phyloP scores from a whole-genome alignment of 257 asterid genomes.

The Linderniella brevidens region DNA sequence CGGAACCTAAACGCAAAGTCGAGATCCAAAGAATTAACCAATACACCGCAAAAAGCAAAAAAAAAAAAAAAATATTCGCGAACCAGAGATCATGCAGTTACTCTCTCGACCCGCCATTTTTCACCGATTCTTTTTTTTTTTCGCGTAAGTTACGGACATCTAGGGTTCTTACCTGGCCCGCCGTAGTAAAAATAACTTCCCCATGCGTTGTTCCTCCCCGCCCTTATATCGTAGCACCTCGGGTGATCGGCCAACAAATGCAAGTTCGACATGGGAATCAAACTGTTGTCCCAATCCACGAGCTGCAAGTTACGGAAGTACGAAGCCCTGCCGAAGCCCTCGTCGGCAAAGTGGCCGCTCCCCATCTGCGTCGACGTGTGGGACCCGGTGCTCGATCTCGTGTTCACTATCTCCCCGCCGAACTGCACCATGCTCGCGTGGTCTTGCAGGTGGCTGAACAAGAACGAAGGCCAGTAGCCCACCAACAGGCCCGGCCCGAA shows the following conservation, averaged over 20 bases:
- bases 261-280: constrained; percentile 17
- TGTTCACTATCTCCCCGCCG: constrained; percentile 45
- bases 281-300: constrained; percentile 25
- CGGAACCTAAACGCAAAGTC: too few relatives aligned
- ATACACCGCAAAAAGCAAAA: too few relatives aligned
- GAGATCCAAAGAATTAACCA: too few relatives aligned
- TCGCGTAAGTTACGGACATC: constrained; percentile 20
- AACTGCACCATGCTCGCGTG: constrained; percentile 28
- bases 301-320: constrained; percentile 28
- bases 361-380: constrained; percentile 18
- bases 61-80: too few relatives aligned
- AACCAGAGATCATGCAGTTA: too few relatives aligned
- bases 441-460: constrained; percentile 16
- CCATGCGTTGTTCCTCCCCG: constrained; percentile 19
- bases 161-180: constrained; percentile 31
- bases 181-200: constrained; percentile 34
- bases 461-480: constrained; percentile 36
- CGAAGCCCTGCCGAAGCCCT: constrained; percentile 28
- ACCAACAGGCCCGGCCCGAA: too few relatives aligned
- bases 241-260: constrained; percentile 17
- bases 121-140: too few relatives aligned
- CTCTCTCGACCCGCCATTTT: too few relatives aligned
- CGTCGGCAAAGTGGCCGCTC: constrained; percentile 33
- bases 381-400: constrained; percentile 16
- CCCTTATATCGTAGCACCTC: constrained; percentile 20